Evolutionary conservation across 805 yeast genomes (phyloP), one percentile per base, ranked within the genome.

Genomic region (Maudiozyma turicensis): DNA sequence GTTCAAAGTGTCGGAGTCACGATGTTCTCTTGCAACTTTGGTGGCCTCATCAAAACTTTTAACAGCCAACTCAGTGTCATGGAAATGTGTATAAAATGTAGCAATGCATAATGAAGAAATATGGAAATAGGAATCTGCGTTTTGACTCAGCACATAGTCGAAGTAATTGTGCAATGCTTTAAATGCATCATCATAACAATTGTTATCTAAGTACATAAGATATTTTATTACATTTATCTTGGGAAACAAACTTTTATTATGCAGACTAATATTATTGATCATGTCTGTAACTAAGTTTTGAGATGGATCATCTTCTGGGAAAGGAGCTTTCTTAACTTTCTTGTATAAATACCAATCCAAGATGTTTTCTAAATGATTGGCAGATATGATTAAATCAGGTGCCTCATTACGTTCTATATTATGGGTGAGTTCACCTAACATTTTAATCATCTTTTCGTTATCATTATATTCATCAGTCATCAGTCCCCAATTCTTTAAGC

Each of bases 1-100:
- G 30, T 86, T 83, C 40, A 88, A 71, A 29, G 95, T 86, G 11
- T 74, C 71, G 48, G 78, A 73, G 63, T 90, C 96, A 52, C 81
- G 81, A 56, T 84, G 82, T 58, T 89, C 96, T 55, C 96, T 71
- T 0, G 96, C 96, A 3, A 89, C 88, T 6, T 84, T 73, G 2
- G 88, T 84, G 0, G 96, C 93, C 62, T 89, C 96, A 53, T 84
- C 87, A 8, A 88, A 84, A 1, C 95, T 83, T 54, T 82, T 74
- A 11, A 87, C 62, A 0, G 96, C 95, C 51, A 83, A 83, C 10
- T 73, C 74, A 53, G 76, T 76, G 49, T 81, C 80, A 31, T 81
- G 80, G 61, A 84, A 85, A 46, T 76, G 77, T 26, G 83, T 81
- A 54, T 86, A 88, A 40, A 86, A 66, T 0, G 85, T 72, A 0